Conservation (phyloP, 441 rosid species). For the Melianthus villosus region DNA sequence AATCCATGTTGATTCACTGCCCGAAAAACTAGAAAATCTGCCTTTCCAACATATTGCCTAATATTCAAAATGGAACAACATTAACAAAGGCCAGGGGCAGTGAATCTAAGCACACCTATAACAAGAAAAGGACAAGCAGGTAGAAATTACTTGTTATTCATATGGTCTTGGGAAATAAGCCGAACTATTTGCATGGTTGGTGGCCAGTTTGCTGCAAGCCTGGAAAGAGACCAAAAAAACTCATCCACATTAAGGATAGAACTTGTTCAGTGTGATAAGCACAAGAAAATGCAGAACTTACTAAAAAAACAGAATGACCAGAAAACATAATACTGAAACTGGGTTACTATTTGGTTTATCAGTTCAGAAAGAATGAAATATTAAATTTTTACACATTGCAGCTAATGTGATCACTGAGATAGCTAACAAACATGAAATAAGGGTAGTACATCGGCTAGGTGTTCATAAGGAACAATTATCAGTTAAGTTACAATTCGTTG, state of each 20-base stretch:
- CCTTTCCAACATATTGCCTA: slow-evolving; percentile 94
- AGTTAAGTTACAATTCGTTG: too few species aligned
- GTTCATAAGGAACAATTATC: too few species aligned
- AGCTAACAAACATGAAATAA: too few species aligned
- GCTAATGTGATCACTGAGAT: too few species aligned
- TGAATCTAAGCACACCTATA: too few species aligned
- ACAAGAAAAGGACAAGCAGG: too few species aligned
- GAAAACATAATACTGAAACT: too few species aligned
- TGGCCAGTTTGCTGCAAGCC: slow-evolving; percentile 99
- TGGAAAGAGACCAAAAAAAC: slow-evolving; percentile 22
- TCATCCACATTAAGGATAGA: not conserved
- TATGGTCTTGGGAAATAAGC: slow-evolving; percentile 90
- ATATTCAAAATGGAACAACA: slow-evolving; percentile 4
- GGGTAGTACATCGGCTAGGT: too few species aligned
- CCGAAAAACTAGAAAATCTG: slow-evolving; percentile 87
- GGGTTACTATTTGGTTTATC: too few species aligned
- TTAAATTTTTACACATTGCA: too few species aligned
- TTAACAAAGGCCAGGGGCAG: slow-evolving; percentile 2
- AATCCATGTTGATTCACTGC: slow-evolving; percentile 96
- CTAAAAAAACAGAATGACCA: too few species aligned
- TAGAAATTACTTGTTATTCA: slow-evolving; percentile 77
- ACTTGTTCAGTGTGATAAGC: not conserved
- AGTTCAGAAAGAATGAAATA: too few species aligned
- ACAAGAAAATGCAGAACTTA: not conserved
- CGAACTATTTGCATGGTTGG: slow-evolving; percentile 85